Evolutionary conservation across 75 land plant genomes (phyloP).

Genomic region (Isoetes taiwanensis): DNA sequence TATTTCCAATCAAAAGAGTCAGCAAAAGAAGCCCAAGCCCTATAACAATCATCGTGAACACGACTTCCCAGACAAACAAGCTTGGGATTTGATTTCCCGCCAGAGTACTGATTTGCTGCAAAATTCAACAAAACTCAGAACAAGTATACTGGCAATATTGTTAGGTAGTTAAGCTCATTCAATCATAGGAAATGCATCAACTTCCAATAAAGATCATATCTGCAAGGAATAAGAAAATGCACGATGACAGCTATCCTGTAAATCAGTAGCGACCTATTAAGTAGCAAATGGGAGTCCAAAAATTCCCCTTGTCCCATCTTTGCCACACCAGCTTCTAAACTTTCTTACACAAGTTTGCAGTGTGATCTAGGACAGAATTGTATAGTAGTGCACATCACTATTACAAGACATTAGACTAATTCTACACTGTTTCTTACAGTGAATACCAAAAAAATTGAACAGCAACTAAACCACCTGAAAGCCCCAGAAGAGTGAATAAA

Average conservation of each 20-base stretch:
- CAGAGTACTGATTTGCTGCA: slow-evolving; percentile 92
- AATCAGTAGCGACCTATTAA: not conserved
- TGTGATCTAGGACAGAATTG: too few relatives aligned
- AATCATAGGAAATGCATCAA: not conserved
- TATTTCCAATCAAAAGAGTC: slow-evolving; percentile 88
- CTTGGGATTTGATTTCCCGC: slow-evolving; percentile 88
- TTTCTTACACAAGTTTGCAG: too few relatives aligned
- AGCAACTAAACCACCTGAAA: slow-evolving; percentile 98
- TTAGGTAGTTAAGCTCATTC: too few relatives aligned
- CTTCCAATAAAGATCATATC: too few relatives aligned
- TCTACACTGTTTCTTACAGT: too few relatives aligned
- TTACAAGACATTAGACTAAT: too few relatives aligned
- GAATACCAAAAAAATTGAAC: too few relatives aligned
- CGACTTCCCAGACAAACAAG: slow-evolving; percentile 69
- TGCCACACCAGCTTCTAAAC: too few relatives aligned
- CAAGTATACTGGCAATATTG: too few relatives aligned
- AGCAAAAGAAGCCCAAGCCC: slow-evolving; percentile 80
- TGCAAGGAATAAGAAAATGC: too few relatives aligned
- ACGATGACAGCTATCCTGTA: not conserved
- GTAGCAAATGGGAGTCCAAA: not conserved
- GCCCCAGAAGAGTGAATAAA: slow-evolving; percentile 86
- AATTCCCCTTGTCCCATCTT: not conserved
- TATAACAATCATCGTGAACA: slow-evolving; percentile 76
- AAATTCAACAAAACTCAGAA: not conserved
- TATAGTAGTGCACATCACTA: too few relatives aligned